phyloP scores from a whole-genome alignment of 2,329 filamentous ascomycete species.

The Fusarium guadeloupense region DNA sequence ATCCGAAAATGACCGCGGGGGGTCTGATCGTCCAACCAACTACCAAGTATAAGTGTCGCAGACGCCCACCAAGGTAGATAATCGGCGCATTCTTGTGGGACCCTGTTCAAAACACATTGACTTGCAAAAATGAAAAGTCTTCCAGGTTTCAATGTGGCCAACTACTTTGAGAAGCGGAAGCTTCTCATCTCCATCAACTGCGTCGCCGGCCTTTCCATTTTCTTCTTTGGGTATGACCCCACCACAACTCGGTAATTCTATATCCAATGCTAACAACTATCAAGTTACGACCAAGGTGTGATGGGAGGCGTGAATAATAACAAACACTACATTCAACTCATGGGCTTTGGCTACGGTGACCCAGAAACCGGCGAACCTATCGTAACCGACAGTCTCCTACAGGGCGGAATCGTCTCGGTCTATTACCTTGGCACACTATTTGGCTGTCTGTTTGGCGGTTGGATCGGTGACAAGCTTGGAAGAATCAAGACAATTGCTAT shows the following conservation, averaged over 20 bases:
- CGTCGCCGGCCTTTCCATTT: constrained; percentile 37
- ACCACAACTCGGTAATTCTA: background rate
- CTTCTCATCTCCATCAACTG: constrained; percentile 41
- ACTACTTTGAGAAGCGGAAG: constrained; percentile 37
- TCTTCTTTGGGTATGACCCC: constrained; percentile 39
- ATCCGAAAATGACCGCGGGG: constrained; percentile 10
- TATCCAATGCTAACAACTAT: fast-evolving
- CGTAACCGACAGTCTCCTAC: constrained; percentile 30
- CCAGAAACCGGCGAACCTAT: constrained; percentile 29
- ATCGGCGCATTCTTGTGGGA: background rate
- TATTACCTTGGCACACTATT: constrained; percentile 40
- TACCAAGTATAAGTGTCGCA: constrained; percentile 20
- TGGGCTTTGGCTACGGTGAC: constrained; percentile 39
- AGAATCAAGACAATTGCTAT: constrained; percentile 35
- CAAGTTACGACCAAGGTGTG: constrained; percentile 29
- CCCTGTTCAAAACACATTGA: background rate
- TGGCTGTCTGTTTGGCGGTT: constrained; percentile 33
- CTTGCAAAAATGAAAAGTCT: constrained; percentile 23
- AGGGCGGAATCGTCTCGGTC: constrained; percentile 38
- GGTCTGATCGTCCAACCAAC: constrained; percentile 10
- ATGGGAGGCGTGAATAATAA: constrained; percentile 39
- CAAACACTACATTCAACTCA: constrained; percentile 30
- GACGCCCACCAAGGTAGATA: background rate
- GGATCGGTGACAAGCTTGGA: constrained; percentile 32
- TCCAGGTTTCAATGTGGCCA: constrained; percentile 30